These are phyloP conservation scores for Purshia tridentata DNA, from an alignment of 306 rosid genomes.

Conservation along the genomic window DNA sequence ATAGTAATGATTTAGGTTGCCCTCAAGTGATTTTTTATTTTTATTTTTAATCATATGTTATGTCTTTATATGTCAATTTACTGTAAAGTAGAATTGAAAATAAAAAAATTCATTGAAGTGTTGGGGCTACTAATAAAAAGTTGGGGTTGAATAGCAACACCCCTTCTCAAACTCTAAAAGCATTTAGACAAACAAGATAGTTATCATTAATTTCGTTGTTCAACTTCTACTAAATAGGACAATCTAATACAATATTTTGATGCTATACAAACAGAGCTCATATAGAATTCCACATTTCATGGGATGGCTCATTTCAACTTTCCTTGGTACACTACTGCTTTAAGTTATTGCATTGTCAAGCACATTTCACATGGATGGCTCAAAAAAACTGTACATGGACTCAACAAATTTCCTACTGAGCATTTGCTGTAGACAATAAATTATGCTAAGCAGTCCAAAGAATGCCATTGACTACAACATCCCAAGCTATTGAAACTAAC, in stretches of 20 bases:
- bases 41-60: no score
- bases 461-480: conserved; percentile 45
- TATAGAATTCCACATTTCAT: neutral
- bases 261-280: conserved; percentile 1
- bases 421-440: conserved; percentile 12
- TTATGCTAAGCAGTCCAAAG: conserved; percentile 24
- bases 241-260: neutral
- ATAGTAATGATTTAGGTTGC: no score
- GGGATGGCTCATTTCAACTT: neutral
- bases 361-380: conserved; percentile 8
- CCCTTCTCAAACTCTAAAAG: no score
- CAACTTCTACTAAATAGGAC: neutral
- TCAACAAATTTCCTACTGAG: conserved; percentile 12
- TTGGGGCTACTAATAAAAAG: no score
- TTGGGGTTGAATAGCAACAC: no score
- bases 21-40: no score
- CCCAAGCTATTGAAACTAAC: conserved; percentile 37
- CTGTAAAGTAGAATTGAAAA: no score
- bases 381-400: conserved; percentile 14
- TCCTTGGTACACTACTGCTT: neutral
- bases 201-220: no score
- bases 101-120: no score
- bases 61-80: no score
- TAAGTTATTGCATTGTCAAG: conserved; percentile 9
- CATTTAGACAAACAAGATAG: no score